Percentiles rank a stretch among this genome's conserved stretches.
Evolutionary conservation across 2,329 filamentous ascomycete species (phyloP).

Genomic region (Sporothrix dimorphospora): DNA sequence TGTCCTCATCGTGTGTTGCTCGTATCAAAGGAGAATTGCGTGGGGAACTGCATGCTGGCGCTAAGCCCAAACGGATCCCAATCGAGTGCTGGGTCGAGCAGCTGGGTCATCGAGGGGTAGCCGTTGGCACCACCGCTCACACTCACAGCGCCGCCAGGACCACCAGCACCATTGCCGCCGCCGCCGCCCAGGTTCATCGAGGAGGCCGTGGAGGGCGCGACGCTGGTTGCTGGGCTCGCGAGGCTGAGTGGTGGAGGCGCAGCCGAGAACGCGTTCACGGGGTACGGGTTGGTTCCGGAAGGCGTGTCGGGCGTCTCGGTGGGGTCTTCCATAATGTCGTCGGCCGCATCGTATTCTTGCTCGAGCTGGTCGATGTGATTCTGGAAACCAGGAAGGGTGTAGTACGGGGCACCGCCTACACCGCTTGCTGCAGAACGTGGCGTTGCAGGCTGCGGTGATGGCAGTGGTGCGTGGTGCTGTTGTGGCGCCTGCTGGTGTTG

Average conservation of each 20-base stretch:
- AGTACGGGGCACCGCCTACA: conserved; percentile 61
- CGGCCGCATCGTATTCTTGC: conserved; percentile 93
- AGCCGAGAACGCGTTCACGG: conserved; percentile 55
- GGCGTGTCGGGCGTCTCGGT: conserved; percentile 66
- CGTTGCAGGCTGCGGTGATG: conserved; percentile 32
- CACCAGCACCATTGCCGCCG: background rate
- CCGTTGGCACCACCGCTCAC: conserved; percentile 53
- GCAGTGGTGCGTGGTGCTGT: conserved; percentile 34
- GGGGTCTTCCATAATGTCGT: conserved; percentile 83
- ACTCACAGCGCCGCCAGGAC: background rate
- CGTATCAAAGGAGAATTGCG: conserved; percentile 75
- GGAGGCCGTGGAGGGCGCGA: conserved; percentile 31
- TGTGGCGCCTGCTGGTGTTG: conserved; percentile 21
- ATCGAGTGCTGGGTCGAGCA: conserved; percentile 80
- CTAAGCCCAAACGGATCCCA: conserved; percentile 92
- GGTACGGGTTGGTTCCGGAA: conserved; percentile 66
- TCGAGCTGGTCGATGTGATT: conserved; percentile 96
- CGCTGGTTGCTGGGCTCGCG: conserved; percentile 42
- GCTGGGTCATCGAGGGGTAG: conserved; percentile 67
- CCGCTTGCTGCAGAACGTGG: conserved; percentile 40
- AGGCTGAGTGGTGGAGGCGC: conserved; percentile 48
- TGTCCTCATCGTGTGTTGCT: conserved; percentile 52
- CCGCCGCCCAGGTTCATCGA: conserved; percentile 27
- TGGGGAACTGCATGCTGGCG: conserved; percentile 93
- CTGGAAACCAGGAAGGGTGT: conserved; percentile 80